These are phyloP conservation scores for Podaxis sp. DNA, from an alignment of 768 basidiomycete genomes.

Conservation along the genomic window DNA sequence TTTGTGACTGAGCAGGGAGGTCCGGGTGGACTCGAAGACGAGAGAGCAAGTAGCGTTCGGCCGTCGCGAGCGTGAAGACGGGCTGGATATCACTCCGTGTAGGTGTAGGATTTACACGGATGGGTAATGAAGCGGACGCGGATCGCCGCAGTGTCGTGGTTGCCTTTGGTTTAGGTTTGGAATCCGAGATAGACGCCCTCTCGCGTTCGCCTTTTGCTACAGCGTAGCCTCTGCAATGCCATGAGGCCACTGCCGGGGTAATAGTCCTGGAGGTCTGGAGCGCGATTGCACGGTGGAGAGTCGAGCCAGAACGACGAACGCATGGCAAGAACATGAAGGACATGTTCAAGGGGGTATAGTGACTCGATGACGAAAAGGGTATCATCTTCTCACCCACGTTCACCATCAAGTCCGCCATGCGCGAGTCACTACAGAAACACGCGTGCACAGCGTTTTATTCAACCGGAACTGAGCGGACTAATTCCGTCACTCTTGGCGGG, in stretches of 20 bases:
- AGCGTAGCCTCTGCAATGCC: slow-evolving; percentile 2
- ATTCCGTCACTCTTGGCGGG: no score
- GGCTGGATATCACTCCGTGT: slow-evolving; percentile 78
- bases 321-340: slow-evolving; percentile 6
- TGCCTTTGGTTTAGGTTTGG: slow-evolving; percentile 77
- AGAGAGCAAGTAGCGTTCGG: slow-evolving; percentile 76
- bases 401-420: neutral
- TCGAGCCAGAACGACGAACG: neutral
- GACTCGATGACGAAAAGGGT: neutral
- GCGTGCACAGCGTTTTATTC: no score
- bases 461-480: no score
- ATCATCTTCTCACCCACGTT: neutral
- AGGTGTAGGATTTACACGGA: slow-evolving; percentile 83
- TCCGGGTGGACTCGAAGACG: slow-evolving; percentile 52
- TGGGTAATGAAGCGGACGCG: slow-evolving; percentile 82
- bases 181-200: slow-evolving; percentile 26
- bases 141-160: slow-evolving; percentile 79
- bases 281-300: neutral
- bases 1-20: slow-evolving; percentile 54
- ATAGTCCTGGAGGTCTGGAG: neutral
- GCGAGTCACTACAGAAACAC: neutral
- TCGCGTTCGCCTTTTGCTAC: neutral
- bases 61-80: slow-evolving; percentile 83
- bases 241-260: neutral
- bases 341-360: neutral